Evolutionary conservation across 352 stramenopile genomes (phyloP), one percentile per base, ranked within the genome.

Genomic region (Peronospora belbahrii): DNA sequence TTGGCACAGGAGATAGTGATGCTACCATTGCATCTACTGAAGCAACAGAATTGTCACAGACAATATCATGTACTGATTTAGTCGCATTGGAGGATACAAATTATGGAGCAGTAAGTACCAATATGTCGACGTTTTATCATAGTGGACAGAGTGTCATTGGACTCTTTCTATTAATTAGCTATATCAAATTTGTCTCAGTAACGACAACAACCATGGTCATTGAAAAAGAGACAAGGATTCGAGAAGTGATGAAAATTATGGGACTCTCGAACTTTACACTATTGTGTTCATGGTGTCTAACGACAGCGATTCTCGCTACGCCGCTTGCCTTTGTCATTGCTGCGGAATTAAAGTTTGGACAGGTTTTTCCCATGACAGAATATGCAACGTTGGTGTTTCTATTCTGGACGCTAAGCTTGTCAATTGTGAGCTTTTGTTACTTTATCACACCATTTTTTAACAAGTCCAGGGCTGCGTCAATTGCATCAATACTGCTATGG

Each of bases 221-320:
- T 25, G 80, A 92, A 33, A 92, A 91, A 41, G 80, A 89, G 52
- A 80, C 72, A 33, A 62, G 68, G 31, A 79, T 92, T 25, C 76
- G 78, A 24, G 76, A 89, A 45, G 65, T 89, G 34, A 87, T 94
- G 74, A 84, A 83, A 60, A 89, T 88, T 48, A 89, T 89, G 77
- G 80, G 83, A 1, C 52, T 90, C 1, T 76, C 65, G 5, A 78
- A 84, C 43, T 49, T 62, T 20, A 76, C 71, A 25, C 44, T 90
- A 28, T 57, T 86, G n/a, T 54, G 53, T 15, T 86, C 75, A 19
- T 87, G 75, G 75, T 62, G 68, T 18, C 37, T 78, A 13, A 84
- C 74, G 4, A 74, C 52, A 11, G 49, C 57, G 2, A 42, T 84
- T 7, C 42, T 85, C 6, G 71, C 72, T 15, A 73, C 76, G 2